Evolutionary conservation across 2,329 filamentous ascomycete genomes (phyloP).

Genomic region (Aureobasidium subglaciale): DNA sequence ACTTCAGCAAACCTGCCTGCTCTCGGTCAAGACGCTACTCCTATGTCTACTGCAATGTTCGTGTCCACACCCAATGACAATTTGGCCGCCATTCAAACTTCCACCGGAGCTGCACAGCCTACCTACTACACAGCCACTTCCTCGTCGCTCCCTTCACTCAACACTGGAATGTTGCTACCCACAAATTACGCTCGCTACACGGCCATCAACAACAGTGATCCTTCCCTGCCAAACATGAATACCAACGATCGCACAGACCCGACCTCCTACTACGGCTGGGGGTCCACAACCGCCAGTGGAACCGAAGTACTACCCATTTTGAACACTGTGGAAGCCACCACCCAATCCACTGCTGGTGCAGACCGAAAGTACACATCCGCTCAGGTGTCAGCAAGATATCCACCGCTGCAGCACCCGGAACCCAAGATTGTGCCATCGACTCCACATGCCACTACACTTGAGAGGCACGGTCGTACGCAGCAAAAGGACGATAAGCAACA

Average conservation of each 20-base stretch:
- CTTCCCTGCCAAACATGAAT: not conserved
- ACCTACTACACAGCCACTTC: not conserved
- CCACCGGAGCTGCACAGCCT: not conserved
- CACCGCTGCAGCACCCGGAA: not conserved
- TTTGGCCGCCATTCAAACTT: not conserved
- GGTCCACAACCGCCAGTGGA: not conserved
- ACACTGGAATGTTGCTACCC: not conserved
- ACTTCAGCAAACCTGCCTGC: not conserved
- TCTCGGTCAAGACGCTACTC: not conserved
- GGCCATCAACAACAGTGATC: not conserved
- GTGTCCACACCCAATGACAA: not conserved
- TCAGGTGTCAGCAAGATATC: not conserved
- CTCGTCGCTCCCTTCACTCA: not conserved
- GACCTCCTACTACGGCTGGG: constrained; percentile 6
- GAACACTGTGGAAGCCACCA: not conserved
- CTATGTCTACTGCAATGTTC: not conserved
- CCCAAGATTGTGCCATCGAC: constrained; percentile 7
- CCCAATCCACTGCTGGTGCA: not conserved
- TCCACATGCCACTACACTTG: not conserved
- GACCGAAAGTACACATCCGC: not conserved
- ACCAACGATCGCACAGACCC: not conserved
- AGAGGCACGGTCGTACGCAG: not conserved
- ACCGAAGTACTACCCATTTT: not conserved
- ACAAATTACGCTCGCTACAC: not conserved
- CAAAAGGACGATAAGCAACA: not conserved